Evolutionary conservation across 228 moss, liverwort and hornwort species (phyloP), one percentile per base, ranked within the genome.

Genomic region (Sphagnum magellanicum): DNA sequence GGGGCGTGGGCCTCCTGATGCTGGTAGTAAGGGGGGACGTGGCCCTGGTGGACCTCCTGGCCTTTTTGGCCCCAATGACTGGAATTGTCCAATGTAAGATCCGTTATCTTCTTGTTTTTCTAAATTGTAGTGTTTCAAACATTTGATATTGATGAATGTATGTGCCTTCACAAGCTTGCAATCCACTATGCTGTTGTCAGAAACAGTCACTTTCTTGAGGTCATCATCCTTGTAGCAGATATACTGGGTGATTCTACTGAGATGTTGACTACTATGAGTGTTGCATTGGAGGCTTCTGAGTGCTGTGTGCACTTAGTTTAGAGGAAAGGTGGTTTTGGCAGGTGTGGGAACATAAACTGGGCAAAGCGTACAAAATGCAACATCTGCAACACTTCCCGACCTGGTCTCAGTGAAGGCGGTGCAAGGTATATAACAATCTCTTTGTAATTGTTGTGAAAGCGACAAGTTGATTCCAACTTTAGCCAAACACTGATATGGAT

Each of bases 341-440:
- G 94, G 94, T 94, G 94, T 75, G 94, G 91, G 59, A 94, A 94
- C 51, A 86, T 94, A 48, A 94, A 94, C 64, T 94, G 94, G 94
- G 94, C 94, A 4, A 94, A 94, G 71, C 91, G 91, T 32, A 82
- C 82, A 16, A 94, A 94, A 67, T 94, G 94, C 76, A 94, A 91
- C 70, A 91, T 91, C 61, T 94, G 94, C 71, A 94, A 89, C 61
- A 94, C 91, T n/a, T 74, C 86, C 2, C 91, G 89, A 70, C 94
- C 91, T 64, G 94, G 94, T 8, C 87, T 81, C 32, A 89, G 86
- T 16, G 88, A 94, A 83, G 91, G 94, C 68, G 91, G 91, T 82
- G 94, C 79, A 32, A 94, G 90, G 90, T 93, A 60, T 52, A 16
- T 32, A 32, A 32, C 32, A 32, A 32, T 17, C 53, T 11, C 12